phyloP scores from a whole-genome alignment of 495 filamentous ascomycete species.

The Ascobolus immersus region DNA sequence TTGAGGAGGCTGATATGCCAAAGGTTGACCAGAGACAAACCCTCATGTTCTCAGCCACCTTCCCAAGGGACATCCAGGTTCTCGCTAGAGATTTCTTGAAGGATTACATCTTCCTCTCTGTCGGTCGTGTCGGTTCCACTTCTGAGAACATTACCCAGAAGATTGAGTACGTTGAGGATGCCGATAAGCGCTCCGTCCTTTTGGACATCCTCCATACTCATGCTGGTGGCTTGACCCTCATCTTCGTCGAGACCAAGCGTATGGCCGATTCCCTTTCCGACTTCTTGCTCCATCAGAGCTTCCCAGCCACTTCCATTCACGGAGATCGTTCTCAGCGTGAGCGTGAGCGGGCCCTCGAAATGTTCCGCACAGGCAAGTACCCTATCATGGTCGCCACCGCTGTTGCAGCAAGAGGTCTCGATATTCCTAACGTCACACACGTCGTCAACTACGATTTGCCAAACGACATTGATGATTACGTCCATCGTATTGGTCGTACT shows the following conservation, averaged over 20 bases:
- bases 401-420: slow-evolving; percentile 80
- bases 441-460: slow-evolving; percentile 98
- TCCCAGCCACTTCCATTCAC: slow-evolving; percentile 96
- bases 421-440: slow-evolving; percentile 96
- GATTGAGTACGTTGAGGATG: slow-evolving; percentile 90
- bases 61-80: slow-evolving; percentile 97
- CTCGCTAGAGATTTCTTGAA: slow-evolving; percentile 92
- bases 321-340: slow-evolving; percentile 95
- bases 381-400: slow-evolving; percentile 92
- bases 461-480: slow-evolving; percentile 97
- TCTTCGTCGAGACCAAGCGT: slow-evolving; percentile 98
- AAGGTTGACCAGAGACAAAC: slow-evolving; percentile 63
- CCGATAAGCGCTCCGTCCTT: slow-evolving; percentile 90
- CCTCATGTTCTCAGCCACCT: slow-evolving; percentile 98
- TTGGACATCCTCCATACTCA: slow-evolving; percentile 94
- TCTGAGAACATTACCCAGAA: slow-evolving; percentile 99
- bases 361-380: slow-evolving; percentile 86
- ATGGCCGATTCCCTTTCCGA: slow-evolving; percentile 96
- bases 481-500: slow-evolving; percentile 98
- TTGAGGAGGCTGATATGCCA: slow-evolving; percentile 96
- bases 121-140: slow-evolving; percentile 97
- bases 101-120: slow-evolving; percentile 94
- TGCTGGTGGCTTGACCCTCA: slow-evolving; percentile 69
- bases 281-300: slow-evolving; percentile 91
- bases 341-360: slow-evolving; percentile 89